phyloP scores from a whole-genome alignment of 768 basidiomycete genomes.

The Psilocybe azurescens region DNA sequence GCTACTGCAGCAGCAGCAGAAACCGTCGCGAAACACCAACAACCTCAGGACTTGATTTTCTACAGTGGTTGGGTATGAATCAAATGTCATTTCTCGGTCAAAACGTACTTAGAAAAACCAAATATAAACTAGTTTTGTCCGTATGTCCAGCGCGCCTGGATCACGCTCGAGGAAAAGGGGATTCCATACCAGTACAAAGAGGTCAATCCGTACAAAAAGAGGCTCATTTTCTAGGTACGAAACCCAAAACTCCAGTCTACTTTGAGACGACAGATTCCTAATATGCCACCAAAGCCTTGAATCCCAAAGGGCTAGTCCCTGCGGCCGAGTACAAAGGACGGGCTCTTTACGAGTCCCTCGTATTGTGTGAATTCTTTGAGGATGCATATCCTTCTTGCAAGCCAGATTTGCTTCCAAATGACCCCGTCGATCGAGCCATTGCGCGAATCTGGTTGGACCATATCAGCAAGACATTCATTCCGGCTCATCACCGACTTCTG shows the following conservation, averaged over 20 bases:
- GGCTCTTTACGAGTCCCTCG: conserved; percentile 67
- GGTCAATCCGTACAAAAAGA: conserved; percentile 74
- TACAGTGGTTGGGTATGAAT: conserved; percentile 63
- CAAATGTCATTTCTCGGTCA: background rate
- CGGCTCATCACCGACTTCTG: conserved; percentile 54
- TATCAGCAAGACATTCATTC: conserved; percentile 56
- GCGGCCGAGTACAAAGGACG: conserved; percentile 54
- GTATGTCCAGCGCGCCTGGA: conserved; percentile 67
- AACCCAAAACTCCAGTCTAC: background rate
- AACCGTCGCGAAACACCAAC: conserved; percentile 57
- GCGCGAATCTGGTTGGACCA: conserved; percentile 65
- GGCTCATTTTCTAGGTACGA: conserved; percentile 54
- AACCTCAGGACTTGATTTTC: conserved; percentile 59
- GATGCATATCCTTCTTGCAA: conserved; percentile 54
- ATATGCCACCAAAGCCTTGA: conserved; percentile 40
- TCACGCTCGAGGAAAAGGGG: conserved; percentile 66
- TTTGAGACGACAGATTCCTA: conserved; percentile 26
- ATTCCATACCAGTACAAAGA: conserved; percentile 74
- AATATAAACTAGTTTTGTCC: conserved; percentile 53
- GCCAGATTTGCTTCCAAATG: conserved; percentile 54
- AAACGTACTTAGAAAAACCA: background rate
- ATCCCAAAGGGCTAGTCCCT: conserved; percentile 75
- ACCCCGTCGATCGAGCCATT: conserved; percentile 55
- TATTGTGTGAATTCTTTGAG: conserved; percentile 71
- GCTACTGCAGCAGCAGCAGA: conserved; percentile 61